Percentiles rank a stretch among this genome's conserved stretches.
Conservation (phyloP, 225 moss, liverwort and hornwort species). For the Anthoceros angustus region DNA sequence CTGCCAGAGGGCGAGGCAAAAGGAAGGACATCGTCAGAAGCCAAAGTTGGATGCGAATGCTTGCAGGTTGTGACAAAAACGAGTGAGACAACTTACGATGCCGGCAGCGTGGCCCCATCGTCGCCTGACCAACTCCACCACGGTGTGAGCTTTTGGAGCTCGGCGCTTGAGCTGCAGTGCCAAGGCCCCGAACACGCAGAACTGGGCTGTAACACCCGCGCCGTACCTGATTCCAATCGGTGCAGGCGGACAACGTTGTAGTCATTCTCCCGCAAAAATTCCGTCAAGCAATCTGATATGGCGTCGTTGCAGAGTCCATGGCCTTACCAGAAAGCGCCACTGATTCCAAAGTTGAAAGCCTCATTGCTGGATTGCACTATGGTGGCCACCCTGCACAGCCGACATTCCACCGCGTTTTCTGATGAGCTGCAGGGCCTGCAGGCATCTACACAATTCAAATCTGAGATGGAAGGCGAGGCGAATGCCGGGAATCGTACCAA, state of each 20-base stretch:
- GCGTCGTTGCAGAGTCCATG: background rate
- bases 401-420: too few relatives aligned
- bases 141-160: background rate
- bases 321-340: background rate
- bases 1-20: background rate
- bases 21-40: too few relatives aligned
- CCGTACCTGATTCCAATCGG: background rate
- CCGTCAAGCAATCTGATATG: too few relatives aligned
- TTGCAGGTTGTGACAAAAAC: background rate
- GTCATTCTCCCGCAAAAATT: too few relatives aligned
- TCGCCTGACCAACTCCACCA: background rate
- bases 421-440: too few relatives aligned
- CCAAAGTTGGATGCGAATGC: background rate
- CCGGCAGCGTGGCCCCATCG: background rate
- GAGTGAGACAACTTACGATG: background rate
- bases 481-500: background rate
- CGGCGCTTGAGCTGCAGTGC: slow-evolving; percentile 2
- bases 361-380: background rate
- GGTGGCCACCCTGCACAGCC: background rate
- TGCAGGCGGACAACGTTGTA: too few relatives aligned
- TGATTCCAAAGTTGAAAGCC: background rate
- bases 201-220: slow-evolving; percentile 1
- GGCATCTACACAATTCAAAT: too few relatives aligned
- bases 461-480: background rate
- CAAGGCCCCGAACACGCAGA: background rate